Evolutionary conservation across 345 rosid genomes (phyloP), one percentile per base, ranked within the genome.

Genomic region (Salix exigua): DNA sequence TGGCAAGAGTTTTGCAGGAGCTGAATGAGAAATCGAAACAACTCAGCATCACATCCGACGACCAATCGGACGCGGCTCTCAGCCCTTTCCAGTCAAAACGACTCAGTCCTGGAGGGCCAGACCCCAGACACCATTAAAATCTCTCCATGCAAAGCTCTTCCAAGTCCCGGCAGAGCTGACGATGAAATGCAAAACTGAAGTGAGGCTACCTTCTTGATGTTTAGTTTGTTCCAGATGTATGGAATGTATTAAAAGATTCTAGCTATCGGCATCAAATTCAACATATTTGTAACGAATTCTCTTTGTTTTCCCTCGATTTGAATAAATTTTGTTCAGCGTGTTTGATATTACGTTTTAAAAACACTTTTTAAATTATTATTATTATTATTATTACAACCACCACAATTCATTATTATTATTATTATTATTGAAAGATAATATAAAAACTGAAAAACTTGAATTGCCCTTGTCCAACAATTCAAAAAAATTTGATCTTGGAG

Each of bases 31-130:
- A 51, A 30, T 28, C 70, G 1, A 63, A 35, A 7, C 78, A 76
- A 12, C 71, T 50, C 1, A 58, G 75, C 77, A 70, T 21, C 5
- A 40, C 58, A 14, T 14, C 25, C 50, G 44, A 3, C 16, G 13
- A 66, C 13, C 82, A 21, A 2, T 38, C 51, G 40, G 74, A 40
- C 4, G 28, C 14, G 21, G 31, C 19, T 23, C 73, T 1, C 12
- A 62, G 71, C 64, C 46, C 26, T 44, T 42, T 40, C 44, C 80
- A 58, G 25, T 48, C 82, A 31, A 73, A 86, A 46, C 70, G 88
- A 38, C 23, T 30, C 31, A 79, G 86, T 75, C 85, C 85, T 13
- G 79, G 83, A 17, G 86, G 88, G 42, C 88, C 86, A 1, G 88
- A 86, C 51, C 86, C 86, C 3, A 85, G 44, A 68, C 88, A 86